Evolutionary conservation across 2,329 filamentous ascomycete species (phyloP), one percentile per base, ranked within the genome.

Genomic region (Epichloe aotearoae): DNA sequence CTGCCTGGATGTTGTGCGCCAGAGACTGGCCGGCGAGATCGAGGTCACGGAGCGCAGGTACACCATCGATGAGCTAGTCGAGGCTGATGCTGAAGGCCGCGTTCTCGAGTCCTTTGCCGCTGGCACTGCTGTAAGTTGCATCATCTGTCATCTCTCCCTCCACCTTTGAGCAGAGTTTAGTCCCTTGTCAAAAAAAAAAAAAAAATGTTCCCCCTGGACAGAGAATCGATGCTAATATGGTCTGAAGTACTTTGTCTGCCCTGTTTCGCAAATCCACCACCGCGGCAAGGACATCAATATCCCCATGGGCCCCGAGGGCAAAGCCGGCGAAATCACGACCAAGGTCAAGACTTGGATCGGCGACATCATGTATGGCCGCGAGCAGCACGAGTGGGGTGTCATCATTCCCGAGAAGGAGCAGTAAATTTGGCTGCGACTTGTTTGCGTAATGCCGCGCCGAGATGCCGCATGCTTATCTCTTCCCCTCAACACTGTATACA

Each of bases 71-170:
- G 89, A 95, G 67, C 67, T 96, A 15, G 63, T 82, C 30, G 77
- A 84, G 62, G 88, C 89, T 1, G 71, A 80, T 26, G 69, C 76
- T 42, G 87, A 95, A 62, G 88, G 86, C 3, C 74, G 89, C 2
- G 66, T 95, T 42, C 65, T 95, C 10, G 90, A 96, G 70, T 79
- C 87, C 1, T 96, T 96, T 63, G 87, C 86, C 7, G 82, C 86
- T 36, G 90, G 91, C 17, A 96, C 90, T 55, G 90, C 90, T 51
- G 83, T 86, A 73, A 73, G 82, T 77, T 56, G 48, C 11, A 20
- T 19, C 11, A 8, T 23, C n/a, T 30, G 20, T 50, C 5, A 8
- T n/a, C 30, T 30, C 19, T 50, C 6, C 20, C 19, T 50, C 6
- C 20, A 33, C n/a, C n/a, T 20, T 43, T 3, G 34, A 30, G 30